Conservation (phyloP, 768 basidiomycete genomes). For the Scleroderma bovista region DNA sequence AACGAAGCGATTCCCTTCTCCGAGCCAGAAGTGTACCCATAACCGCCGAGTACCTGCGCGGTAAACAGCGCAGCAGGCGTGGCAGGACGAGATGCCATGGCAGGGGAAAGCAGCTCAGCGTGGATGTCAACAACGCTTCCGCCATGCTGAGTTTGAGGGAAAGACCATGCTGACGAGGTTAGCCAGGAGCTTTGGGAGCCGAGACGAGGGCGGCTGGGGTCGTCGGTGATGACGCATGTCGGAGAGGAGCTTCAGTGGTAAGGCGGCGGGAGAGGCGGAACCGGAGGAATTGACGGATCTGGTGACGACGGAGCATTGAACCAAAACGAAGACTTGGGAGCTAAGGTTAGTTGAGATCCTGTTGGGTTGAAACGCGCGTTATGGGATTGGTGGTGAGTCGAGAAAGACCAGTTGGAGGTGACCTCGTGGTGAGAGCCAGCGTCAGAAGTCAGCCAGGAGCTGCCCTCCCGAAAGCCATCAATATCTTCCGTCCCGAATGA, state of each 20-base stretch:
- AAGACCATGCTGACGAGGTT: conserved; percentile 67
- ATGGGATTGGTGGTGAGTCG: conserved; percentile 37
- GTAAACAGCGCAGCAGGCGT: conserved; percentile 48
- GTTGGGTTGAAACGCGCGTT: conserved; percentile 8
- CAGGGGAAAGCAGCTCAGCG: conserved; percentile 34
- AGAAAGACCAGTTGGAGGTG: too few relatives aligned
- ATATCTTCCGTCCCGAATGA: too few relatives aligned
- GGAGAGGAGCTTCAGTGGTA: conserved; percentile 45
- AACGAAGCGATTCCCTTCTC: conserved; percentile 51
- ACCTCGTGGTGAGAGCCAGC: too few relatives aligned
- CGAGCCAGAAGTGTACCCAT: conserved; percentile 54
- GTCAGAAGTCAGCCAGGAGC: too few relatives aligned
- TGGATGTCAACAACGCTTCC: conserved; percentile 40
- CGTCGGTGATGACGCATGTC: conserved; percentile 37
- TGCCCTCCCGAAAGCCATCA: too few relatives aligned
- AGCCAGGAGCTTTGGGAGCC: conserved; percentile 74
- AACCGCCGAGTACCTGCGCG: conserved; percentile 63
- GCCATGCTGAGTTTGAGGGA: conserved; percentile 44
- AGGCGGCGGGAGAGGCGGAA: conserved; percentile 50
- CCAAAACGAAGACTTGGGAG: conserved; percentile 59
- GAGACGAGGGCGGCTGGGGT: conserved; percentile 43
- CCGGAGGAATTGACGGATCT: conserved; percentile 48
- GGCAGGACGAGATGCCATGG: conserved; percentile 37
- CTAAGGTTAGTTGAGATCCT: conserved; percentile 28
- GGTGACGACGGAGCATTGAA: conserved; percentile 45